These are phyloP conservation scores for Schizophyllum commune DNA, from an alignment of 1,284 basidiomycete genomes.

Conservation along the genomic window DNA sequence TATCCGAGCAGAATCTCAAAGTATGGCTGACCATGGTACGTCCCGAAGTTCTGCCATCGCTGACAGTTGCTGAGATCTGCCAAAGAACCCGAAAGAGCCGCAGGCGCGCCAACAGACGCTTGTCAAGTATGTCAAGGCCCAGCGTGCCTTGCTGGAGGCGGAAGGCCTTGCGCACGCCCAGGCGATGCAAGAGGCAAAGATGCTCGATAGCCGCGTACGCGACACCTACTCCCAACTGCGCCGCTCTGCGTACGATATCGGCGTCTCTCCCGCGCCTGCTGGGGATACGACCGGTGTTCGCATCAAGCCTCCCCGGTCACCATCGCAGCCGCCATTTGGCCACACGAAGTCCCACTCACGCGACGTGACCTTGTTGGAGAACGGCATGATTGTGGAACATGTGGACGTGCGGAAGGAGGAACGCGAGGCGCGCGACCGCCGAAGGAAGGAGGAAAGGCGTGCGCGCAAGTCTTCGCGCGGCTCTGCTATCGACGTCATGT, in stretches of 20 bases:
- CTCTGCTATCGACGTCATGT: conserved; percentile 60
- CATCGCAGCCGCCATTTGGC: conserved; percentile 25
- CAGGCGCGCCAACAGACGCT: conserved; percentile 69
- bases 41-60: conserved; percentile 11
- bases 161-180: conserved; percentile 67
- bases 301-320: conserved; percentile 51
- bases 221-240: conserved; percentile 72
- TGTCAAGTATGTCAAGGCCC: conserved; percentile 61
- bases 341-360: conserved; percentile 49
- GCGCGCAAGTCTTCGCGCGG: conserved; percentile 65
- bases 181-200: conserved; percentile 68
- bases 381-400: conserved; percentile 81
- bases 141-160: conserved; percentile 64
- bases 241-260: conserved; percentile 65
- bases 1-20: conserved; percentile 79
- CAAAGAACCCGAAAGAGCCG: conserved; percentile 74
- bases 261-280: conserved; percentile 27
- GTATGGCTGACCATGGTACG: conserved; percentile 80
- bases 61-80: conserved; percentile 9
- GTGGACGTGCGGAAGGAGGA: conserved; percentile 79
- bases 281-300: conserved; percentile 58
- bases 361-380: conserved; percentile 74
- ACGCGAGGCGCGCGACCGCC: conserved; percentile 58
- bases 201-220: conserved; percentile 65
- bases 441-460: conserved; percentile 61